Evolutionary conservation across 108 stramenopile genomes (phyloP), one percentile per base, ranked within the genome.

Genomic region (Aureococcus anophagefferens): DNA sequence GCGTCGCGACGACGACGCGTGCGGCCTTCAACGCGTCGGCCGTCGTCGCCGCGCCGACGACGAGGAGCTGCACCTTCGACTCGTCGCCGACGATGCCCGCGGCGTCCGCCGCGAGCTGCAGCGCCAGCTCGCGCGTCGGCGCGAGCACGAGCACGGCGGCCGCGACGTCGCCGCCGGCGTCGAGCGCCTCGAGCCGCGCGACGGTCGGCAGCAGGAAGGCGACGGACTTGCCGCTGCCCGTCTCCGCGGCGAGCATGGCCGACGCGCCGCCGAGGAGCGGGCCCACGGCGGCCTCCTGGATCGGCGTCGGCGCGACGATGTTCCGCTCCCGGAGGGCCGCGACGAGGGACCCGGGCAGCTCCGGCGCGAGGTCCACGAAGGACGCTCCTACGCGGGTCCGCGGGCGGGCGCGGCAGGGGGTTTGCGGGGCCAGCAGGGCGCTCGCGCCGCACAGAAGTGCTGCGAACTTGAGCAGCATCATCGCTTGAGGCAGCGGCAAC

Each of bases 71-170:
- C 17, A 59, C 35, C 4, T 59, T 30, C 28, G 35, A 0, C 30
- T 35, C 51, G 68, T 45, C 30, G 5, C 34, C 46, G 5, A 70
- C 9, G 3, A 44, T 0, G 31, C 3, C 13, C 34, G 14, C 7
- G 13, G 46, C 65, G 0, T 67, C 65, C 13, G 18, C 46, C 59
- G 74, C 77, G 46, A 83, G 71, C 77, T 83, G 82, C n/a, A 78
- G 66, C 14, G 80, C 82, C 28, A 83, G 68, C 77, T 83, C 82
- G 29, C 79, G 75, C n/a, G 82, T 78, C 33, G 82, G 82, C 0
- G 78, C 80, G 0, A 80, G 51, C 30, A 83, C 74, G 35, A 83
- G 29, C 5, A 81, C 37, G 51, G 21, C 14, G 7, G 7, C 37
- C 37, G 4, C 37, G 7, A 40, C 37, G 11, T 9, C 7, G 7